phyloP scores from a whole-genome alignment of 2,329 filamentous ascomycete genomes.

The Cercospora sp. region DNA sequence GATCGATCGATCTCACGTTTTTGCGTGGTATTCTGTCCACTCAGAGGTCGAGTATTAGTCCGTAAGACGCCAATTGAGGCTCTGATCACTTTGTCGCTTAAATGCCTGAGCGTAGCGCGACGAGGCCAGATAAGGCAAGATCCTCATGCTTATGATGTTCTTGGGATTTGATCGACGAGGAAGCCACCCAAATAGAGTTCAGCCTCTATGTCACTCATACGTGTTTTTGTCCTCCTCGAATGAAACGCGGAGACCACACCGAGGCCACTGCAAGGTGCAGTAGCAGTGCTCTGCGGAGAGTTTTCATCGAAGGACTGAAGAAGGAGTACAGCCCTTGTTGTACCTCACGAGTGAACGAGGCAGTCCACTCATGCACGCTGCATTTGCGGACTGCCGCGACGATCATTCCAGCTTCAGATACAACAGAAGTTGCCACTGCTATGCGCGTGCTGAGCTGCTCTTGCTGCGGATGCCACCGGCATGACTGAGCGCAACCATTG shows the following conservation, averaged over 20 bases:
- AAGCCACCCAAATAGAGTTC: neutral
- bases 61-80: neutral
- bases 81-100: neutral
- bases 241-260: neutral
- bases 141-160: neutral
- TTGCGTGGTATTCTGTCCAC: neutral
- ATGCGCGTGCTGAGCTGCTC: neutral
- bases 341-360: neutral
- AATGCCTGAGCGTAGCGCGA: neutral
- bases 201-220: slow-evolving; percentile 3
- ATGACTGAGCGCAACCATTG: neutral
- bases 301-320: neutral
- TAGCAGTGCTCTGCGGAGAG: neutral
- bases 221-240: neutral
- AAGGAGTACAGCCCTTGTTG: neutral
- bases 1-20: neutral
- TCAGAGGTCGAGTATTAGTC: neutral
- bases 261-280: neutral
- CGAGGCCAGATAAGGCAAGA: neutral
- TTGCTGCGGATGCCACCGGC: neutral
- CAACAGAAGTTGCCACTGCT: neutral
- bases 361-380: neutral
- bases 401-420: neutral
- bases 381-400: neutral
- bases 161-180: neutral